These are phyloP conservation scores for Cyclocybe aegerita DNA, from an alignment of 768 basidiomycete genomes.

Conservation along the genomic window DNA sequence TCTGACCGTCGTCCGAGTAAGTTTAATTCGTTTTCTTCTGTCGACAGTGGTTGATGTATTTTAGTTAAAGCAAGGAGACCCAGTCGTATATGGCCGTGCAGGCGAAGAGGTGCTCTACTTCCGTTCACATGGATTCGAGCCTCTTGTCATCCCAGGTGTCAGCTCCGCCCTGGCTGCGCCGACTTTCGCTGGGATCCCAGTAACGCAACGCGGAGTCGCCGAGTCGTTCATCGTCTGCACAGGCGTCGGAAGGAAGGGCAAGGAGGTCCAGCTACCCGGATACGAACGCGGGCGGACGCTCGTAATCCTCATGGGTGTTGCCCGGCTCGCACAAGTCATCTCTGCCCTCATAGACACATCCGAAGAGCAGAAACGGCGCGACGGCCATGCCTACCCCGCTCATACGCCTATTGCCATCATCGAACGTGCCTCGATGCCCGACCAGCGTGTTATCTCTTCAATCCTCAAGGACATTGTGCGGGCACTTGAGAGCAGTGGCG, in stretches of 20 bases:
- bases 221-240: conserved; percentile 91
- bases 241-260: conserved; percentile 87
- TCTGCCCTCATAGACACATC: conserved; percentile 44
- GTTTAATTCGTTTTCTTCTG: conserved; percentile 24
- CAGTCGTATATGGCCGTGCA: conserved; percentile 89
- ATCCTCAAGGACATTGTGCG: conserved; percentile 71
- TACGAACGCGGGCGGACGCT: conserved; percentile 83
- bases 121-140: conserved; percentile 80
- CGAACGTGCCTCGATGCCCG: conserved; percentile 91
- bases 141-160: conserved; percentile 86
- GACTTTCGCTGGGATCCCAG: conserved; percentile 85
- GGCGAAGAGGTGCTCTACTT: conserved; percentile 96
- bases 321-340: conserved; percentile 74
- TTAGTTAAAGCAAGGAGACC: conserved; percentile 97
- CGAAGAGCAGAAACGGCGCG: conserved; percentile 22
- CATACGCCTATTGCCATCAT: conserved; percentile 88
- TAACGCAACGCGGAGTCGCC: conserved; percentile 94
- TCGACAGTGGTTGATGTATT: conserved; percentile 4
- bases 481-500: conserved; percentile 73
- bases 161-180: conserved; percentile 90
- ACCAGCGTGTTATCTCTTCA: conserved; percentile 82
- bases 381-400: conserved; percentile 62
- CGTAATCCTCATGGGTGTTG: conserved; percentile 93
- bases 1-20: conserved; percentile 81
- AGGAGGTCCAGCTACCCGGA: conserved; percentile 79